Conservation (phyloP, 306 rosid species). For the Prunus salicina region DNA sequence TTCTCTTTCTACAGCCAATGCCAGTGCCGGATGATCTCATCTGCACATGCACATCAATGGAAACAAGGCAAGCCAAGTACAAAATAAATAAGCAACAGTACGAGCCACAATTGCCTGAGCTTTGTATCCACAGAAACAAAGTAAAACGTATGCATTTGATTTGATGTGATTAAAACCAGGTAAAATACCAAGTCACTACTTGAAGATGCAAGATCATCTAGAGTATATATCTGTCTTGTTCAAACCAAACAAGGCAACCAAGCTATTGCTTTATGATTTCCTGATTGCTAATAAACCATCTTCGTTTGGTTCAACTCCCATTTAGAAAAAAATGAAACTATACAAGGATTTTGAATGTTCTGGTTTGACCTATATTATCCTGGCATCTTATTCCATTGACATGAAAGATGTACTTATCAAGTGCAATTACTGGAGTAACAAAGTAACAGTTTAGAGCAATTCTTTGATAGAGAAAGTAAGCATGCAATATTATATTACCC, state of each 20-base stretch:
- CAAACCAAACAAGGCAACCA: neutral
- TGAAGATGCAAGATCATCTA: neutral
- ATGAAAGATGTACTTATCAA: no score
- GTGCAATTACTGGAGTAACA: neutral
- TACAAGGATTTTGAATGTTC: neutral
- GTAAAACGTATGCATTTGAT: neutral
- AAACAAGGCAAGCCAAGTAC: neutral
- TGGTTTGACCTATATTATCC: neutral
- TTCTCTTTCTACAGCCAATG: conserved; percentile 10
- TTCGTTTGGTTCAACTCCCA: no score
- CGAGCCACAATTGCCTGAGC: neutral
- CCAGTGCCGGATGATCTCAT: neutral
- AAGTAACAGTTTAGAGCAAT: neutral
- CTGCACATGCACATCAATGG: neutral
- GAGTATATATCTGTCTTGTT: neutral
- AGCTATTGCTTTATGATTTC: conserved; percentile 1
- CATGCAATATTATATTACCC: neutral
- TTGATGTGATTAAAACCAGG: neutral
- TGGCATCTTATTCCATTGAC: neutral
- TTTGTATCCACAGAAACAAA: neutral
- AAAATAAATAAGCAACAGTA: neutral
- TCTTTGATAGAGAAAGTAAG: neutral
- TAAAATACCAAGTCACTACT: neutral
- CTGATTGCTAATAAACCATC: no score
- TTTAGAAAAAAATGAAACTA: no score